A percentile compares a stretch with the other conserved stretches of the same genome.
These are phyloP conservation scores for Ettlia oleoabundans DNA, from an alignment of 139 green algal species.

Conservation along the genomic window DNA sequence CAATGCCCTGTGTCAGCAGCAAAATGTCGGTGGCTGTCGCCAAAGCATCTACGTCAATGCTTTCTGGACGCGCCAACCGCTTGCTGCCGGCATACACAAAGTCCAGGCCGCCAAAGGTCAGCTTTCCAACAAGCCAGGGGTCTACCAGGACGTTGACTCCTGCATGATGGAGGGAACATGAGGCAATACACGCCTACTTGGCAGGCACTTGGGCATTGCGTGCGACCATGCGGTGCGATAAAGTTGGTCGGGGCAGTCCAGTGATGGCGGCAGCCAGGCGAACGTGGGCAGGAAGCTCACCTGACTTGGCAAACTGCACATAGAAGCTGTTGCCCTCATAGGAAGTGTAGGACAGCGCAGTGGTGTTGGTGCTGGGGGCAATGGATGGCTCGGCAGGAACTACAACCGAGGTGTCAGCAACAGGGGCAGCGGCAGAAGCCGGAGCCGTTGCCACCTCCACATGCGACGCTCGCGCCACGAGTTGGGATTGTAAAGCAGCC, in stretches of 20 bases:
- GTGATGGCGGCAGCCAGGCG: no score
- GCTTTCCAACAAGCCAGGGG: slow-evolving; percentile 83
- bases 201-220: no score
- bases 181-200: not conserved
- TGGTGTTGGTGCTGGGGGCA: not conserved
- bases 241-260: no score
- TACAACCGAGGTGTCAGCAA: no score
- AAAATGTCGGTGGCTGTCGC: slow-evolving; percentile 67
- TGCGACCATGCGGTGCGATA: no score
- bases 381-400: no score
- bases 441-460: no score
- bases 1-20: slow-evolving; percentile 76
- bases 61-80: slow-evolving; percentile 17
- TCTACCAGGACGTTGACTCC: slow-evolving; percentile 80
- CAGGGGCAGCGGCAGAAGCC: no score
- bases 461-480: no score
- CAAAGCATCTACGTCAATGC: slow-evolving; percentile 60
- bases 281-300: slow-evolving; percentile 28
- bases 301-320: slow-evolving; percentile 68
- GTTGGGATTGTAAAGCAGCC: no score
- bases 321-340: slow-evolving; percentile 80
- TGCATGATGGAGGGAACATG: slow-evolving; percentile 24
- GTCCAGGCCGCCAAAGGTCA: slow-evolving; percentile 73
- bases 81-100: slow-evolving; percentile 81
- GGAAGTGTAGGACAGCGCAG: slow-evolving; percentile 60